Percentiles rank a stretch among this genome's conserved stretches.
Conservation (phyloP, 2,329 filamentous ascomycete genomes). For the Nothophoma quercina region DNA sequence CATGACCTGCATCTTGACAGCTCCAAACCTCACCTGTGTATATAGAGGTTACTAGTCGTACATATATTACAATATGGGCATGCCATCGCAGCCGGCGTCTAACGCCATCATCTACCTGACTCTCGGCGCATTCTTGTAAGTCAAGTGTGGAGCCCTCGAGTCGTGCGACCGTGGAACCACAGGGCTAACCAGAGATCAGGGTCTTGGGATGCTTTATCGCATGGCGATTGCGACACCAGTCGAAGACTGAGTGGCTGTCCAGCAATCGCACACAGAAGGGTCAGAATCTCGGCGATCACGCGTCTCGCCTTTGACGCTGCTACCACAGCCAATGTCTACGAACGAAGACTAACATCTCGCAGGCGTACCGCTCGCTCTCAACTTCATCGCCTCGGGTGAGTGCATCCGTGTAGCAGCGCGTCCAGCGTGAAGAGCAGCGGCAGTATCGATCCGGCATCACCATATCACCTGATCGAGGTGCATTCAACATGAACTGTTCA, state of each 20-base stretch:
- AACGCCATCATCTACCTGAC: slow-evolving; percentile 85
- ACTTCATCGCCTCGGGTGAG: slow-evolving; percentile 94
- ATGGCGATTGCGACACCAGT: slow-evolving; percentile 66
- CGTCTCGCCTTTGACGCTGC: slow-evolving; percentile 11
- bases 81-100: slow-evolving; percentile 76
- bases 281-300: slow-evolving; percentile 49
- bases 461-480: slow-evolving; percentile 18
- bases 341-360: slow-evolving; percentile 36
- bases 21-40: slow-evolving; percentile 17
- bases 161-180: slow-evolving; percentile 10
- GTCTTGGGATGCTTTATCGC: slow-evolving; percentile 67
- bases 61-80: slow-evolving; percentile 65
- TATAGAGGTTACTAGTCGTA: slow-evolving; percentile 5
- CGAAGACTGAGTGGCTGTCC: slow-evolving; percentile 74
- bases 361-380: slow-evolving; percentile 83
- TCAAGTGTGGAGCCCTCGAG: slow-evolving; percentile 11
- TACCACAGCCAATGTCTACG: background rate
- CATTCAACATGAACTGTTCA: slow-evolving; percentile 11
- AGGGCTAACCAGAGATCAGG: slow-evolving; percentile 52
- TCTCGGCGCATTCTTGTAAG: slow-evolving; percentile 79
- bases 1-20: slow-evolving; percentile 20
- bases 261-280: slow-evolving; percentile 85
- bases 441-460: slow-evolving; percentile 63
- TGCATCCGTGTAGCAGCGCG: slow-evolving; percentile 55
- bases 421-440: slow-evolving; percentile 62